Evolutionary conservation across 2,329 filamentous ascomycete species (phyloP).

Genomic region (Hymenoscyphus salicellus): DNA sequence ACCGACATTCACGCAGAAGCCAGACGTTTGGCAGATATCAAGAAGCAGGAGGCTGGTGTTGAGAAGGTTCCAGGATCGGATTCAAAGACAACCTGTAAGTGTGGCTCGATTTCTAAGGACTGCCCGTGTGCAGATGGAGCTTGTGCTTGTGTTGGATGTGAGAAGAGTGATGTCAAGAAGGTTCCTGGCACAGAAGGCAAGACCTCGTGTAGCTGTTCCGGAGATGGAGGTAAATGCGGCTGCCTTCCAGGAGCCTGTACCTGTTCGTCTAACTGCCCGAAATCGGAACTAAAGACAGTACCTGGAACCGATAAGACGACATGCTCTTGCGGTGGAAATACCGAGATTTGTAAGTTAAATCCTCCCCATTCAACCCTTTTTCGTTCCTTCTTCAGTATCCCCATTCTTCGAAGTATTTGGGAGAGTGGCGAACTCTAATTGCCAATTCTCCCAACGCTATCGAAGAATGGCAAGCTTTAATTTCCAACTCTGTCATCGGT

Average conservation of each 20-base stretch:
- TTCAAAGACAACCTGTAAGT: conserved; percentile 46
- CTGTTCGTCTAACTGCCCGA: conserved; percentile 38
- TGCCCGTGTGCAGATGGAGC: conserved; percentile 46
- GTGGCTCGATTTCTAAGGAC: conserved; percentile 40
- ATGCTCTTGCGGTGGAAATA: conserved; percentile 40
- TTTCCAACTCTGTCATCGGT: too few relatives aligned
- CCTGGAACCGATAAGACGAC: conserved; percentile 40
- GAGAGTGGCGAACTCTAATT: too few relatives aligned
- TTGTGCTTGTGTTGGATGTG: conserved; percentile 46
- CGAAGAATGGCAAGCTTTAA: too few relatives aligned
- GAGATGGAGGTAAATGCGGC: conserved; percentile 29
- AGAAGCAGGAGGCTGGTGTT: conserved; percentile 62
- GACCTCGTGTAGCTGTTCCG: conserved; percentile 40
- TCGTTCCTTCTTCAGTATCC: conserved; percentile 37
- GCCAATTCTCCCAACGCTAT: neutral
- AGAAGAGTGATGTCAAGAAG: conserved; percentile 43
- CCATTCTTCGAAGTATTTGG: too few relatives aligned
- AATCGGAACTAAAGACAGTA: conserved; percentile 40
- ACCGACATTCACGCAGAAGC: conserved; percentile 93
- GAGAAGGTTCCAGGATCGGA: conserved; percentile 36
- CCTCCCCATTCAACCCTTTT: conserved; percentile 33
- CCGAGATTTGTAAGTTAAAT: conserved; percentile 32
- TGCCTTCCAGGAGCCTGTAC: conserved; percentile 41
- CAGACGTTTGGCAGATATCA: conserved; percentile 79
- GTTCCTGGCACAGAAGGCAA: conserved; percentile 37